phyloP scores from a whole-genome alignment of 169 alveolate species.

The Plasmodium berghei region DNA sequence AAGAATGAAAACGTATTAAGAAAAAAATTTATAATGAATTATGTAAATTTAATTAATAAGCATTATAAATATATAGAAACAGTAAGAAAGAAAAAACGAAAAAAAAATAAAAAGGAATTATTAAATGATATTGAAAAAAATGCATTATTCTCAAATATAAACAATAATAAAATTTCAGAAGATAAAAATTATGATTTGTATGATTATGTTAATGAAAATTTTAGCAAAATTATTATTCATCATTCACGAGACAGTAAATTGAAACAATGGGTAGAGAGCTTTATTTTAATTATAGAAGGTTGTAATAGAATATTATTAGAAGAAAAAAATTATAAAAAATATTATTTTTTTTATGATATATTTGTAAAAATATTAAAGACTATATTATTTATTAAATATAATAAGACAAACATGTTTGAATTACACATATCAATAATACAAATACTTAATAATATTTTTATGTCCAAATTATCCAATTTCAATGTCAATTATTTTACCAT shows the following conservation, averaged over 20 bases:
- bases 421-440: constrained; percentile 61
- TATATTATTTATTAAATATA: constrained; percentile 40
- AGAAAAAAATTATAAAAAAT: constrained; percentile 43
- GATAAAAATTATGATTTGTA: constrained; percentile 25
- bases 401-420: constrained; percentile 59
- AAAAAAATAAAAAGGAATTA: not conserved
- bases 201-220: constrained; percentile 72
- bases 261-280: constrained; percentile 71
- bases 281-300: constrained; percentile 73
- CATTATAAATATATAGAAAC: not conserved
- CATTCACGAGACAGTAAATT: constrained; percentile 74
- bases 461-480: constrained; percentile 31
- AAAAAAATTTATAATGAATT: constrained; percentile 8
- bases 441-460: constrained; percentile 64
- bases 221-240: constrained; percentile 59
- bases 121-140: not conserved
- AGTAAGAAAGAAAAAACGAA: constrained; percentile 9
- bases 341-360: constrained; percentile 46
- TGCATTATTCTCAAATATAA: constrained; percentile 2
- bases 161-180: not conserved
- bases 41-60: constrained; percentile 14
- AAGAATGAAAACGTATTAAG: constrained; percentile 2
- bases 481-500: constrained; percentile 26
- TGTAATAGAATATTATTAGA: constrained; percentile 50
- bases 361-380: constrained; percentile 55